phyloP scores from a whole-genome alignment of 129 eudicot species.

The Flaveria ramosissima region DNA sequence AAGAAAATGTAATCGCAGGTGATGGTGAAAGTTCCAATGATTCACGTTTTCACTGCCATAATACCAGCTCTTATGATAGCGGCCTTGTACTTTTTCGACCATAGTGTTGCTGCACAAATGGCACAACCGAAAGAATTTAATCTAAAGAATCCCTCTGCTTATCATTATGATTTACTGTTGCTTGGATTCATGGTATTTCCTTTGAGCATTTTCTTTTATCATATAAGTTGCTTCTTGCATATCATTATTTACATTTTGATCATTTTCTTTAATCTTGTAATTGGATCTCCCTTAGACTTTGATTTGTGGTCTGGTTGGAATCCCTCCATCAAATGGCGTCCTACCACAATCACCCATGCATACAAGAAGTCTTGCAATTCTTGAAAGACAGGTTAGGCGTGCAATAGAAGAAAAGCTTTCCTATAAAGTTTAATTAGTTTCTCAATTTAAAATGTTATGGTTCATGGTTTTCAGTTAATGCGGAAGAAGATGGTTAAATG shows the following conservation, averaged over 20 bases:
- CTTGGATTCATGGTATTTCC: constrained; percentile 79
- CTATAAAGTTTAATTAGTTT: too few species aligned
- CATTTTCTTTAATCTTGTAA: neutral
- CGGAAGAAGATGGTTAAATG: constrained; percentile 73
- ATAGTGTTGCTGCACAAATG: constrained; percentile 95
- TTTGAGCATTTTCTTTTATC: neutral
- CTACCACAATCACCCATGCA: constrained; percentile 95
- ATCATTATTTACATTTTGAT: neutral
- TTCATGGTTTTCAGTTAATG: constrained; percentile 50
- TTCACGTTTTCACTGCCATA: constrained; percentile 69
- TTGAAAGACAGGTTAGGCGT: constrained; percentile 62
- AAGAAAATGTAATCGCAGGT: constrained; percentile 48
- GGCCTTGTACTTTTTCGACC: constrained; percentile 92
- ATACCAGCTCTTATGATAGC: constrained; percentile 93
- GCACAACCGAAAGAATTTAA: constrained; percentile 95
- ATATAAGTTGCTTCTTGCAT: neutral
- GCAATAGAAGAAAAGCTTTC: neutral
- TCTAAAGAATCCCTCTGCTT: constrained; percentile 84
- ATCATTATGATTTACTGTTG: constrained; percentile 79
- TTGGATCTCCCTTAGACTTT: constrained; percentile 50
- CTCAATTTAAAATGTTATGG: neutral
- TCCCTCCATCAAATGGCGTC: constrained; percentile 90
- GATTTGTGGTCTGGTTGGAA: constrained; percentile 81
- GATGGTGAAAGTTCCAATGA: constrained; percentile 66
- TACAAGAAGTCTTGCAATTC: constrained; percentile 79